Evolutionary conservation across 805 yeast species (phyloP), one percentile per base, ranked within the genome.

Genomic region (Saccharomycopsis guyanensis): DNA sequence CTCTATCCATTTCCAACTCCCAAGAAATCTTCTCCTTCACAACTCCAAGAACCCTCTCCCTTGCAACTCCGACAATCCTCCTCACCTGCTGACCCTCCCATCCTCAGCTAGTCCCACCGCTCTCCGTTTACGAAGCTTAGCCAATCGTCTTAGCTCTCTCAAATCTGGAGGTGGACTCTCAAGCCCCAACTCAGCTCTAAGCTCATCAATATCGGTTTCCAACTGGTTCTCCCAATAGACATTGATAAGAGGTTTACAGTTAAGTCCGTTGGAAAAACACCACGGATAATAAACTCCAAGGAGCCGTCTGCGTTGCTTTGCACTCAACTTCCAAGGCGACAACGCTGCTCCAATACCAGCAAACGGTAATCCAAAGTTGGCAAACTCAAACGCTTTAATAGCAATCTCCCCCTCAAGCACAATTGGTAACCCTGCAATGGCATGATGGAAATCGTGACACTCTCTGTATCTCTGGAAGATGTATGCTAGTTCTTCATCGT

Each of bases 361-460:
- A 94, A 91, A 89, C 12, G 97, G 97, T 38, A 93, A 77, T 3
- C 95, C 94, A 49, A 91, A 75, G 61, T 93, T 91, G 58, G 93
- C 82, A 57, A 81, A 94, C 63, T 91, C 98, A 55, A 93, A 79
- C 10, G 88, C 83, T 63, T 93, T 93, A 16, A 93, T 82, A 0
- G 96, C 87, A 44, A 93, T 82, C 60, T 93, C 98, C n/a, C 98
- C 98, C 59, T 93, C 97, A 53, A 93, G 76, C 38, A 85, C 81
- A 40, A 89, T 85, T 0, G 97, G 97, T 42, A 86, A 70, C 13
- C 94, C 91, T 0, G 94, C 83, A 24, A 93, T 71, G 1, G 97
- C 86, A 60, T 93, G 98, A 60, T 88, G 91, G 58, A 93, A 93
- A 59, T 93, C 98, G 59, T 93, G 98, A 59, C 96, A 89, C 61